Evolutionary conservation across 2,329 filamentous ascomycete genomes (phyloP), one percentile per base, ranked within the genome.

Genomic region (Botrytis aclada): DNA sequence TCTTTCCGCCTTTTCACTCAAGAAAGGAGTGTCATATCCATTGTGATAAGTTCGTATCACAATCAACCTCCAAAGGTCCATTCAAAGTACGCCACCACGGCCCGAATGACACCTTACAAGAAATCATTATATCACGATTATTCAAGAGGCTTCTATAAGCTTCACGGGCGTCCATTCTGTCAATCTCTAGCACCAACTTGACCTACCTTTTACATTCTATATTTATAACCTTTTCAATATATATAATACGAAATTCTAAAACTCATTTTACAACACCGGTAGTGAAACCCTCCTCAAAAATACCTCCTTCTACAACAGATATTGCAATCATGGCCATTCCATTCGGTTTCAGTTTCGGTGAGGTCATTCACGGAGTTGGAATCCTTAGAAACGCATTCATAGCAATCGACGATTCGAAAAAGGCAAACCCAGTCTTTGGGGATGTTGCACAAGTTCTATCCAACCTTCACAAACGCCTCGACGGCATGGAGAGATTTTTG

Each of bases 81-180:
- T 62, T 51, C 34, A 41, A 45, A 71, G 45, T 54, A n/a, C 34
- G 47, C 43, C 39, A 54, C 41, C 54, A 67, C 70, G 51, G 32
- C n/a, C 39, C 61, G 70, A 72, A 72, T 72, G 70, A 72, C 63
- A 67, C 63, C 56, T 69, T 32, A 72, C 70, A 66, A 67, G 47
- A 69, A 58, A 72, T 47, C 32, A 60, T 51, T 34, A 69, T 61
- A 60, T 25, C 63, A 72, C 70, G 70, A 69, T 72, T 72, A 67
- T 58, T 60, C 70, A 72, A 61, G 70, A 47, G 62, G 63, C 70
- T 72, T 72, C 39, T 66, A 32, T 32, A 66, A 72, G 62, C 62
- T 72, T 72, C 70, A 72, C 62, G 51, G 51, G 39, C 62, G 62
- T 69, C 64, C 62, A 43, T 72, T 51, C 14, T 47, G 62, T 69